Evolutionary conservation across 169 alveolate genomes (phyloP).

Genomic region (Cryptosporidium sp.): DNA sequence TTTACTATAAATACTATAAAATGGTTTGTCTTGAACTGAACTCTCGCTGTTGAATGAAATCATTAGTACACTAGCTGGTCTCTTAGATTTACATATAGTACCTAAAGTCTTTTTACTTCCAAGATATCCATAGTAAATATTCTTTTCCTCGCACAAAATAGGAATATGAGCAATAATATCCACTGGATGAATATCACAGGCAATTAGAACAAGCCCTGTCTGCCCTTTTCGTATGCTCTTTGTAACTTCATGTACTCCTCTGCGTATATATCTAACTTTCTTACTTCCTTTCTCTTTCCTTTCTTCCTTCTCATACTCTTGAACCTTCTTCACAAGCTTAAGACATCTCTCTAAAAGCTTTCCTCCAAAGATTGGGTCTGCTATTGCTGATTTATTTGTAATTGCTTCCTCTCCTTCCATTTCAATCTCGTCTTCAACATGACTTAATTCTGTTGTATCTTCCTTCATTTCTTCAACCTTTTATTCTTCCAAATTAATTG

Average conservation of each 20-base stretch:
- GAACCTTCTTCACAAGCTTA: slow-evolving; percentile 87
- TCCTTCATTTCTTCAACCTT: slow-evolving; percentile 8
- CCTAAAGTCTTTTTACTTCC: slow-evolving; percentile 92
- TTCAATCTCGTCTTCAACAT: slow-evolving; percentile 32
- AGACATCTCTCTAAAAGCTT: slow-evolving; percentile 88
- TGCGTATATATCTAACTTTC: slow-evolving; percentile 83
- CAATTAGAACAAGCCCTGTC: slow-evolving; percentile 92
- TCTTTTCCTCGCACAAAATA: slow-evolving; percentile 93
- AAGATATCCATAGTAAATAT: slow-evolving; percentile 93
- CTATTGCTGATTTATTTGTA: slow-evolving; percentile 90
- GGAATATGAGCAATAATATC: slow-evolving; percentile 97
- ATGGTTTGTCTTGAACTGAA: slow-evolving; percentile 51
- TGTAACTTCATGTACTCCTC: slow-evolving; percentile 97
- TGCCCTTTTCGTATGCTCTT: slow-evolving; percentile 92
- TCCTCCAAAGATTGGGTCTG: slow-evolving; percentile 92
- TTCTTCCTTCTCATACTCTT: slow-evolving; percentile 82
- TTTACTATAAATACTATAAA: slow-evolving; percentile 49
- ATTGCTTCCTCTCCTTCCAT: slow-evolving; percentile 44
- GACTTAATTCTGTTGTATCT: slow-evolving; percentile 1
- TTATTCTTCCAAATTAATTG: not conserved
- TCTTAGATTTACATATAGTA: slow-evolving; percentile 92
- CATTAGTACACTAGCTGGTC: slow-evolving; percentile 95
- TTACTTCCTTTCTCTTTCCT: slow-evolving; percentile 70
- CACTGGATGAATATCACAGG: slow-evolving; percentile 96
- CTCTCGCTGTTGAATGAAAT: slow-evolving; percentile 72